Percentiles rank a stretch among this genome's conserved stretches.
These are phyloP conservation scores for Fusarium sp. DNA, from an alignment of 2,329 filamentous ascomycete genomes.

Conservation along the genomic window DNA sequence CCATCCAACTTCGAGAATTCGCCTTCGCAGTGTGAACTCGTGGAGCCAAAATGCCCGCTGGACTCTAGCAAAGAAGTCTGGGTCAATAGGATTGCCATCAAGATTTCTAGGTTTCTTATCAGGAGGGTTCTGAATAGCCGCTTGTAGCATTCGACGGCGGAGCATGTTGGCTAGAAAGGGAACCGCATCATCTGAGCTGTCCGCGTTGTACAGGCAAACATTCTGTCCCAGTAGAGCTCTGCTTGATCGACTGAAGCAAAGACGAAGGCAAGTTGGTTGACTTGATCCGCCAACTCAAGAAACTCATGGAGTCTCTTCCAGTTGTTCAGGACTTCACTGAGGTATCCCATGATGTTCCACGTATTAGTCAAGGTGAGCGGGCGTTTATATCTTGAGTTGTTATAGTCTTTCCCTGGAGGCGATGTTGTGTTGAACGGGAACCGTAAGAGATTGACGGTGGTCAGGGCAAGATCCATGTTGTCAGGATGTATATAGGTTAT, in stretches of 20 bases:
- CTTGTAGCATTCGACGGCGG: neutral
- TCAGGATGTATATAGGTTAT: neutral
- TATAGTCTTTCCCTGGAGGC: neutral
- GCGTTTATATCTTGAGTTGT: neutral
- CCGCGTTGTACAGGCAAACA: neutral
- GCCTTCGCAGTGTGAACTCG: neutral
- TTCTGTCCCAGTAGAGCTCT: neutral
- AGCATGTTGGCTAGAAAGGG: neutral
- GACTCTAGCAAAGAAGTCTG: neutral
- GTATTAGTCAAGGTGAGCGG: neutral
- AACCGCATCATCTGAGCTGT: neutral
- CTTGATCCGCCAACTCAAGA: conserved; percentile 3
- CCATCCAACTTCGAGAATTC: accelerated
- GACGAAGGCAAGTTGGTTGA: neutral
- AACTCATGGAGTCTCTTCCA: neutral
- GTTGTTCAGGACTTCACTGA: neutral
- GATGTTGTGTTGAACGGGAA: neutral
- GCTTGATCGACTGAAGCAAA: neutral
- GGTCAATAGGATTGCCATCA: neutral
- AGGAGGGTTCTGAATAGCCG: neutral
- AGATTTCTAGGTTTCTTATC: neutral
- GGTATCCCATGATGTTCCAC: neutral
- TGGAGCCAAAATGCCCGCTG: neutral
- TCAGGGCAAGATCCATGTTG: neutral
- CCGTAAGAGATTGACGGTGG: neutral